phyloP scores from a whole-genome alignment of 805 yeast genomes.

The Kodamaea lidongshanica region DNA sequence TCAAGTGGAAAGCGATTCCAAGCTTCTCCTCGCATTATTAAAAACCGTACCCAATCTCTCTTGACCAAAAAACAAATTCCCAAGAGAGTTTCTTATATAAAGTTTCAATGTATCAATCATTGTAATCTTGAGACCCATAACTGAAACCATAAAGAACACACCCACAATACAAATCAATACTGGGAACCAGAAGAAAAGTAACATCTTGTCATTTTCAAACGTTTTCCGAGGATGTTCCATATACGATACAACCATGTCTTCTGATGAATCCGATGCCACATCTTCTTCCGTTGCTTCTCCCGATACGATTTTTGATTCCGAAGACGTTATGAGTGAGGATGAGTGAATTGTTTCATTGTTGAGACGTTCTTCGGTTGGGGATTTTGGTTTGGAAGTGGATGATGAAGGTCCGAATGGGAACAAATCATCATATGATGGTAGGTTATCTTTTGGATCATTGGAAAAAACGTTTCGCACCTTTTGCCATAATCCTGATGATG shows the following conservation, averaged over 20 bases:
- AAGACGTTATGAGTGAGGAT: slow-evolving; percentile 1
- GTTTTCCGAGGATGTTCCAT: slow-evolving; percentile 42
- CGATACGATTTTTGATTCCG: slow-evolving; percentile 4
- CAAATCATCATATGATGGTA: slow-evolving; percentile 72
- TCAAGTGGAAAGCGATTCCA: no score
- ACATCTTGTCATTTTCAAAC: slow-evolving; percentile 69
- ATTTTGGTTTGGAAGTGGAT: slow-evolving; percentile 25
- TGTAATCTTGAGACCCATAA: slow-evolving; percentile 35
- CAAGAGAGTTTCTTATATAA: slow-evolving; percentile 30
- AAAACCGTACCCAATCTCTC: slow-evolving; percentile 37
- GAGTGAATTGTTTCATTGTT: slow-evolving; percentile 14
- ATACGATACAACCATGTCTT: slow-evolving; percentile 38
- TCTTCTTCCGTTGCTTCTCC: slow-evolving; percentile 13
- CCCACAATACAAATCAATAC: slow-evolving; percentile 52
- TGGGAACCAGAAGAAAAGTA: slow-evolving; percentile 89
- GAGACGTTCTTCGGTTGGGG: slow-evolving; percentile 26
- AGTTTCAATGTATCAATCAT: slow-evolving; percentile 30
- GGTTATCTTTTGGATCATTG: slow-evolving; percentile 26
- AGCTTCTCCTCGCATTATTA: slow-evolving; percentile 10
- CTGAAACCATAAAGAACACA: slow-evolving; percentile 38
- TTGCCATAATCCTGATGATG: slow-evolving; percentile 41
- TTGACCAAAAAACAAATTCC: slow-evolving; percentile 39
- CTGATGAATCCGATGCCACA: slow-evolving; percentile 36
- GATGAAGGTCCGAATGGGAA: slow-evolving; percentile 47
- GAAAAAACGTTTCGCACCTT: slow-evolving; percentile 38